phyloP scores from a whole-genome alignment of 305 asterid genomes.

The Petunia hybrid region DNA sequence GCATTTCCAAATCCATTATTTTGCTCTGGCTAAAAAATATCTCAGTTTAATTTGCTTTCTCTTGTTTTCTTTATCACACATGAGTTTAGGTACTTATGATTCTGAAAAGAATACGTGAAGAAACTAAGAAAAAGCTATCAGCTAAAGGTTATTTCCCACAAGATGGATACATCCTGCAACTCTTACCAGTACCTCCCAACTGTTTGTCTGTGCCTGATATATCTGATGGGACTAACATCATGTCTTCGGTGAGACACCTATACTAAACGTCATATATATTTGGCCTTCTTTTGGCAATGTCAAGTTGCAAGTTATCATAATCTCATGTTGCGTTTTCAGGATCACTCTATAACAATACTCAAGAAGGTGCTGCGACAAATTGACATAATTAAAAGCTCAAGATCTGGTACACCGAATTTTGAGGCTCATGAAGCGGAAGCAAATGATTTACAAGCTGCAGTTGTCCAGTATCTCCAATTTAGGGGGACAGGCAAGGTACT shows the following conservation, averaged over 20 bases:
- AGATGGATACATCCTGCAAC: constrained; percentile 83
- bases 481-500: constrained; percentile 97
- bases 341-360: constrained; percentile 82
- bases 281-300: constrained; percentile 36
- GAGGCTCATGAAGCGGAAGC: constrained; percentile 91
- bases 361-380: constrained; percentile 86
- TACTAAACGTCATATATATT: constrained; percentile 30
- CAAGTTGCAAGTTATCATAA: constrained; percentile 34
- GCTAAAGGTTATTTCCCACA: constrained; percentile 82
- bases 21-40: not conserved
- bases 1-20: constrained; percentile 12
- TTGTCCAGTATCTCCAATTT: constrained; percentile 78
- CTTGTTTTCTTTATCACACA: not conserved
- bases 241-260: constrained; percentile 76
- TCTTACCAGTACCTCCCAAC: constrained; percentile 96
- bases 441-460: constrained; percentile 83
- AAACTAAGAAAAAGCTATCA: constrained; percentile 66
- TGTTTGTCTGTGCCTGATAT: constrained; percentile 95
- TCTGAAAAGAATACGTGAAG: constrained; percentile 67
- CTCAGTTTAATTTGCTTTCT: constrained; percentile 11
- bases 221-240: constrained; percentile 87
- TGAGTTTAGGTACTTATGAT: constrained; percentile 67
- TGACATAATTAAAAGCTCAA: constrained; percentile 85
- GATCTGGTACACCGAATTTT: constrained; percentile 90
- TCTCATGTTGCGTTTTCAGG: constrained; percentile 61